These are phyloP conservation scores for Canavalia ensiformis DNA, from an alignment of 306 rosid genomes.

Conservation along the genomic window DNA sequence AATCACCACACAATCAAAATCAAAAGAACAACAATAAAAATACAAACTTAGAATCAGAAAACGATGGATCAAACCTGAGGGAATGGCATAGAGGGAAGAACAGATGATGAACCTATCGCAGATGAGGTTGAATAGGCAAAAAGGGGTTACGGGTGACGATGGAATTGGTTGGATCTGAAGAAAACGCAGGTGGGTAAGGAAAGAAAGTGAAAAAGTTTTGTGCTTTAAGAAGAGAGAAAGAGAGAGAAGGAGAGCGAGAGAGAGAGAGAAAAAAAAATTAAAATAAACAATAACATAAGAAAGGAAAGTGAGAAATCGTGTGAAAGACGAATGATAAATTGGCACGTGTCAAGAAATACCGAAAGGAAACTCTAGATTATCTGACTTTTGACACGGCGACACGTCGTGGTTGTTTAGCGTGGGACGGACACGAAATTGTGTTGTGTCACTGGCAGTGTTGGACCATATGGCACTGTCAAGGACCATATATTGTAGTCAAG, in stretches of 20 bases:
- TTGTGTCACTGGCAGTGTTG: neutral
- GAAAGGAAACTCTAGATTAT: neutral
- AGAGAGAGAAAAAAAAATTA: slow-evolving; percentile 25
- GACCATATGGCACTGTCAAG: slow-evolving; percentile 3
- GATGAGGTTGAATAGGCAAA: neutral
- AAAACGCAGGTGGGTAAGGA: slow-evolving; percentile 35
- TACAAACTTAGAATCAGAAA: slow-evolving; percentile 7
- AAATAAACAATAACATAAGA: slow-evolving; percentile 35
- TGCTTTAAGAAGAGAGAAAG: slow-evolving; percentile 9
- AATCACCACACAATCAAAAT: neutral
- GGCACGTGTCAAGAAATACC: slow-evolving; percentile 41
- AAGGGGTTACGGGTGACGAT: slow-evolving; percentile 3
- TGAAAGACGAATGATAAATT: slow-evolving; percentile 3
- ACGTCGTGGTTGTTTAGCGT: slow-evolving; percentile 5
- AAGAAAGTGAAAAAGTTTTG: slow-evolving; percentile 43
- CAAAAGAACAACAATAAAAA: neutral
- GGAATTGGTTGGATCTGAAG: slow-evolving; percentile 45
- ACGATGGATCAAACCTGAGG: slow-evolving; percentile 47
- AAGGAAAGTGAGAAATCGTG: slow-evolving; percentile 4
- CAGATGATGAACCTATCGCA: slow-evolving; percentile 25
- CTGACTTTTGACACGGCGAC: slow-evolving; percentile 32
- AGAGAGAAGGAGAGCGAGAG: slow-evolving; percentile 6
- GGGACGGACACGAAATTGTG: neutral
- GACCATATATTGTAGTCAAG: neutral
- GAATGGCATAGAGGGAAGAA: slow-evolving; percentile 56